Percentiles rank a stretch among this genome's conserved stretches.
These are phyloP conservation scores for Chalciporus chontae DNA, from an alignment of 768 basidiomycete genomes.

Conservation along the genomic window DNA sequence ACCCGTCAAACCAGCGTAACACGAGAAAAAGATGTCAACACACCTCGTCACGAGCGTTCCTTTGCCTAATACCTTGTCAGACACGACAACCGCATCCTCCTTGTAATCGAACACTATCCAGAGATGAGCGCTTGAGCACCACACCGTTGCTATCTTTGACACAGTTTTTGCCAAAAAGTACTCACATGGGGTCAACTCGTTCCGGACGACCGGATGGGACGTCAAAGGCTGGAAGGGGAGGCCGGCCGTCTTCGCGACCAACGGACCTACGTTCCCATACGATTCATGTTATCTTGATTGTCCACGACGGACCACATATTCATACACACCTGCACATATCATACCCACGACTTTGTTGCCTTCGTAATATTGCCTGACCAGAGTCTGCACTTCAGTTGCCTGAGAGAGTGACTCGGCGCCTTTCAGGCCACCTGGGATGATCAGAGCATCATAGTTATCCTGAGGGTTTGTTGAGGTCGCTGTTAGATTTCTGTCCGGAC, in stretches of 20 bases:
- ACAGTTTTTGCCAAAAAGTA: conserved; percentile 2
- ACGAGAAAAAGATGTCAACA: not conserved
- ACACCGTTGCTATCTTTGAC: not conserved
- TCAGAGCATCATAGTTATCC: conserved; percentile 64
- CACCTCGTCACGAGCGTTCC: conserved; percentile 77
- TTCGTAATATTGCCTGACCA: conserved; percentile 52
- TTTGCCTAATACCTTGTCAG: conserved; percentile 29
- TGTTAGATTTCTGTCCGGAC: not conserved
- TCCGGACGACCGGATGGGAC: conserved; percentile 72
- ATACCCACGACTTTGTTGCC: conserved; percentile 57
- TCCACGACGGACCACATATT: not conserved
- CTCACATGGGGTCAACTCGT: conserved; percentile 51
- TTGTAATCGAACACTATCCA: conserved; percentile 65
- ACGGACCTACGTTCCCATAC: conserved; percentile 45
- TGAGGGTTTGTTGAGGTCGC: conserved; percentile 21
- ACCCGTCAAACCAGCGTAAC: conserved; percentile 2
- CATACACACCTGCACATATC: conserved; percentile 73
- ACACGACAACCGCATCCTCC: conserved; percentile 71
- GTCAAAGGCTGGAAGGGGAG: conserved; percentile 66
- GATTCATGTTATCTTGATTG: not conserved
- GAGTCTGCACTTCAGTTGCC: conserved; percentile 53
- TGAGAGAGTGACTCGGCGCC: conserved; percentile 73
- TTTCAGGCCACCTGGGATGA: conserved; percentile 77
- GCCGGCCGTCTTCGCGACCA: conserved; percentile 60
- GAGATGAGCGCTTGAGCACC: not conserved